These are phyloP conservation scores for Pecoramyces ruminantium DNA, from an alignment of 192 early-diverging fungal genomes.

Conservation along the genomic window DNA sequence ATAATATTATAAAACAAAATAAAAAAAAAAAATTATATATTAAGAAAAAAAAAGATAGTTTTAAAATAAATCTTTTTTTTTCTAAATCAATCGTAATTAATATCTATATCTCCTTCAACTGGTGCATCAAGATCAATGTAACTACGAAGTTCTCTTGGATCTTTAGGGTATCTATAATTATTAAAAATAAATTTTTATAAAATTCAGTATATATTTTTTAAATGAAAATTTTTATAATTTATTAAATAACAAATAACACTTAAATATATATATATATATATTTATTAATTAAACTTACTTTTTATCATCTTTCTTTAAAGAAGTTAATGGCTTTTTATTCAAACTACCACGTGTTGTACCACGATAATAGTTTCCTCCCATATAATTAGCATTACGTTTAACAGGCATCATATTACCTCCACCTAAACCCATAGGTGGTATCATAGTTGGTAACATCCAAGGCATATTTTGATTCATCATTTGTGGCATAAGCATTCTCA, in stretches of 20 bases:
- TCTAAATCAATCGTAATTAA: slow-evolving; percentile 14
- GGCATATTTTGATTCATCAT: slow-evolving; percentile 11
- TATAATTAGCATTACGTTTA: background rate
- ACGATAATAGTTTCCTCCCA: background rate
- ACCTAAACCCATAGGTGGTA: slow-evolving; percentile 13
- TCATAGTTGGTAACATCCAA: slow-evolving; percentile 5
- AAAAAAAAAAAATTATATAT: too few species aligned
- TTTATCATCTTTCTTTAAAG: background rate
- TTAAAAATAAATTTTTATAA: too few species aligned
- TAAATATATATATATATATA: background rate
- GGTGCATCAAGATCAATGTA: slow-evolving; percentile 83
- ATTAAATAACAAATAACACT: background rate
- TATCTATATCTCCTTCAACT: slow-evolving; percentile 52
- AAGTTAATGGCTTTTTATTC: background rate
- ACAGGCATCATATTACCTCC: background rate
- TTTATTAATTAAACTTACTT: background rate
- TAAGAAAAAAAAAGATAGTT: too few species aligned
- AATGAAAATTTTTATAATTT: too few species aligned
- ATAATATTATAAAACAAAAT: too few species aligned
- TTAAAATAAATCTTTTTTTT: background rate
- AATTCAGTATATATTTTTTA: too few species aligned
- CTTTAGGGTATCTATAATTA: slow-evolving; percentile 20
- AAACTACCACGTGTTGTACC: background rate
- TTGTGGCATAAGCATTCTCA: slow-evolving; percentile 4
- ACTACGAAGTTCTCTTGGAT: slow-evolving; percentile 63